Base-by-base conservation (phyloP, 1,139 yeast genomes). In the Diutina siamensis region DNA sequence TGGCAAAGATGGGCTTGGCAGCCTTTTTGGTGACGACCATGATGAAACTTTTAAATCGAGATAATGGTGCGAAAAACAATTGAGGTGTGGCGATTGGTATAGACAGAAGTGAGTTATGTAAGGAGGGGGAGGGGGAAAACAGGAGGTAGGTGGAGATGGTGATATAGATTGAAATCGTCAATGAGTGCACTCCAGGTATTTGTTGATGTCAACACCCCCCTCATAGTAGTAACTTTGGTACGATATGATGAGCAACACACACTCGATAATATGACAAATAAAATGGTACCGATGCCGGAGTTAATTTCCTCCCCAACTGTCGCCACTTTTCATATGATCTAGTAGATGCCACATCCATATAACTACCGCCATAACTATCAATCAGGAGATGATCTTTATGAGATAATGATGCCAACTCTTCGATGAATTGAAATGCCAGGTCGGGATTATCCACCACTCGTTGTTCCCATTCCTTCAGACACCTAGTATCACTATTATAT, bases 1-100 rank as follows among this genome's bases (percentile, higher is more conserved):
- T 64, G 45, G 68, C 61, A 49, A 68, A 61, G 46, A 70, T 60
- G 1, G 74, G 74, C 25, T 54, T 46, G 22, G 40, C 40, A n/a
- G 42, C 42, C 20, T 38, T 38, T 32, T 38, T 38, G 13, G 42
- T 17, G 4, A 17, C 42, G 32, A 38, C 22, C 17, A 17, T 21
- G 8, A n/a, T n/a, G n/a, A n/a, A n/a, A n/a, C n/a, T n/a, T n/a
- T n/a, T n/a, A n/a, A n/a, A n/a, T n/a, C n/a, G n/a, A n/a, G n/a
- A n/a, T n/a, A n/a, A n/a, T n/a, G n/a, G n/a, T n/a, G n/a, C n/a
- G n/a, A n/a, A n/a, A n/a, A n/a, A n/a, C n/a, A n/a, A n/a, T n/a
- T n/a, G 13, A 18, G 9, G 10, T 13, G 4, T 10, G 35, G 35
- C 17, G 34, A 31, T 5, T 19, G 20, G n/a, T 7, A 33, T 4